phyloP scores from a whole-genome alignment of 2,329 filamentous ascomycete genomes.

The Microdochium bolleyi region DNA sequence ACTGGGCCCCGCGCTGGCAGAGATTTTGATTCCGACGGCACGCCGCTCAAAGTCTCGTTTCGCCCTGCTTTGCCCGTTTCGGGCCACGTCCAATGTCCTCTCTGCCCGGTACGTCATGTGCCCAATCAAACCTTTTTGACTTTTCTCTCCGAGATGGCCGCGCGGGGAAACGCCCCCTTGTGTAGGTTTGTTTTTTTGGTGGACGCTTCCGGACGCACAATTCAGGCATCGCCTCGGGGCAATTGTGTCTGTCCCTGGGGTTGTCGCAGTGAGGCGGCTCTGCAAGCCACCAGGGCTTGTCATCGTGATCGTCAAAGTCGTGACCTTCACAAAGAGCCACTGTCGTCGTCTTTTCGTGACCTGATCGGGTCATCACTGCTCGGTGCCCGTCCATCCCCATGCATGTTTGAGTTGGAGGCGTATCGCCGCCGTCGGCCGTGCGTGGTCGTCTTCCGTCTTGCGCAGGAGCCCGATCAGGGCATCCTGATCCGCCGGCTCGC shows the following conservation, averaged over 20 bases:
- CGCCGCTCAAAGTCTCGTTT: neutral
- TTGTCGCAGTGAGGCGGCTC: too few species aligned
- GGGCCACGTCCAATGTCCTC: neutral
- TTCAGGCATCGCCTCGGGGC: too few species aligned
- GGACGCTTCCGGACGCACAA: too few species aligned
- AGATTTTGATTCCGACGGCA: neutral
- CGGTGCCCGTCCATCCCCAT: conserved; percentile 35
- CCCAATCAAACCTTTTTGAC: neutral
- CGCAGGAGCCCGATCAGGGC: conserved; percentile 37
- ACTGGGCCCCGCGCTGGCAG: too few species aligned
- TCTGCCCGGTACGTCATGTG: neutral
- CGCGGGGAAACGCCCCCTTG: too few species aligned
- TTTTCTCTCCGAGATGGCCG: too few species aligned
- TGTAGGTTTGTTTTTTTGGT: too few species aligned
- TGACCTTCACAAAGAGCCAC: neutral
- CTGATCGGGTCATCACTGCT: conserved; percentile 7
- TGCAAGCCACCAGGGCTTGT: too few species aligned
- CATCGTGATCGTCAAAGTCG: too few species aligned
- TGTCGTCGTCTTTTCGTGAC: neutral
- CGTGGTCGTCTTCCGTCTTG: conserved; percentile 40
- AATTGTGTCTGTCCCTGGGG: too few species aligned
- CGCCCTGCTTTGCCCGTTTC: neutral
- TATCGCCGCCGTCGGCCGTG: conserved; percentile 41
- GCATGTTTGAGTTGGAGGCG: conserved; percentile 35
- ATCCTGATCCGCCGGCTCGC: conserved; percentile 33